A percentile compares a stretch with the other conserved stretches of the same genome.
phyloP scores from a whole-genome alignment of 768 basidiomycete species.

The Lactarius evosmus region DNA sequence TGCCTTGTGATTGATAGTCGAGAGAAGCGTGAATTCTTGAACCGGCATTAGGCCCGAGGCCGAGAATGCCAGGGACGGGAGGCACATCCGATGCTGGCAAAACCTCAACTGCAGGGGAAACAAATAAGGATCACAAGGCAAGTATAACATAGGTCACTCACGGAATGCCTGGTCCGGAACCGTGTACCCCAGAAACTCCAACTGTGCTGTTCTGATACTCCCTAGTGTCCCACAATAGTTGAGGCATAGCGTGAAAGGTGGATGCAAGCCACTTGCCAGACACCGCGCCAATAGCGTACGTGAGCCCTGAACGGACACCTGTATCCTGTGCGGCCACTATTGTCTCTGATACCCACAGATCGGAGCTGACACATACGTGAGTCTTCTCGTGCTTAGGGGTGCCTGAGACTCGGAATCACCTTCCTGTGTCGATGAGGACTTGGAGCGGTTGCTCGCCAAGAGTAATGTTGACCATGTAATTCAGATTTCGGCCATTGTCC shows the following conservation, averaged over 20 bases:
- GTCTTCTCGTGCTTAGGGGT: background rate
- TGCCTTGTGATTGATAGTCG: conserved; percentile 29
- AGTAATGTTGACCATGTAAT: conserved; percentile 34
- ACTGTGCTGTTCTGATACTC: conserved; percentile 30
- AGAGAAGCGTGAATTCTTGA: conserved; percentile 27
- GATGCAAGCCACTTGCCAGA: conserved; percentile 7
- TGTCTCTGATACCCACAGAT: conserved; percentile 34
- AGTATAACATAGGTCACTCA: conserved; percentile 13
- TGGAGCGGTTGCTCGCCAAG: conserved; percentile 30
- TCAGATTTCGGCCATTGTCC: conserved; percentile 29
- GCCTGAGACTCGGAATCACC: conserved; percentile 25
- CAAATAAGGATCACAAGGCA: too few species aligned
- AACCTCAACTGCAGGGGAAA: conserved; percentile 15
- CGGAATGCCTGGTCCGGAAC: conserved; percentile 34
- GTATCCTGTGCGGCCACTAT: conserved; percentile 30
- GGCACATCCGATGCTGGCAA: conserved; percentile 24
- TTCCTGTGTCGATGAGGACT: conserved; percentile 37
- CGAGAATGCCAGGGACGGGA: conserved; percentile 33
- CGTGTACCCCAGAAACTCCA: conserved; percentile 31
- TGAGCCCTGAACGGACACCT: conserved; percentile 28
- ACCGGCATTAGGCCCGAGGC: conserved; percentile 35
- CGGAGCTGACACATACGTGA: conserved; percentile 29
- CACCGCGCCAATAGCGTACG: background rate
- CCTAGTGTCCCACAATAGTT: conserved; percentile 29
- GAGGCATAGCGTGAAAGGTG: background rate